These are phyloP conservation scores for Sicyos edulis DNA, from an alignment of 306 rosid species.

Conservation along the genomic window DNA sequence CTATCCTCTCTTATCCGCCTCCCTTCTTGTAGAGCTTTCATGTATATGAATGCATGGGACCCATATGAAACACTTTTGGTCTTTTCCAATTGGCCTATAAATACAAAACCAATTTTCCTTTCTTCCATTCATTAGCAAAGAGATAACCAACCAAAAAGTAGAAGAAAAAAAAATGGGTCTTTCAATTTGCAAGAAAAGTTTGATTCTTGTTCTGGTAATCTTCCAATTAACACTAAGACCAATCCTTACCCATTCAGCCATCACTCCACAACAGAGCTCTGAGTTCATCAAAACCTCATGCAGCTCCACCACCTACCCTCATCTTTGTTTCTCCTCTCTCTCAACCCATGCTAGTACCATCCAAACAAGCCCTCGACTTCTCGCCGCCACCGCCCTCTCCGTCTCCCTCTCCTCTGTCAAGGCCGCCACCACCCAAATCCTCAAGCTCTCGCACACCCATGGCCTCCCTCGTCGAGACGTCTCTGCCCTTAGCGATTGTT, in stretches of 20 bases:
- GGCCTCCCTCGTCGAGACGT: neutral
- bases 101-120: neutral
- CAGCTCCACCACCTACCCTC: slow-evolving; percentile 51
- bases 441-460: slow-evolving; percentile 27
- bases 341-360: slow-evolving; percentile 42
- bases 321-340: slow-evolving; percentile 52
- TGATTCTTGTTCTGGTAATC: neutral
- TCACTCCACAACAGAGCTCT: slow-evolving; percentile 19
- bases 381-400: slow-evolving; percentile 49
- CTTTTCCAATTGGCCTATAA: neutral
- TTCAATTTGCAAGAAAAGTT: neutral
- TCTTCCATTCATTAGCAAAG: neutral
- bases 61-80: neutral
- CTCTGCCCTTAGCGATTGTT: slow-evolving; percentile 58
- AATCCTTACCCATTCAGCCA: neutral
- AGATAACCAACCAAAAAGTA: neutral
- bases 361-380: slow-evolving; percentile 40
- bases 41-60: neutral
- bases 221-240: neutral
- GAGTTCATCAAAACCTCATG: slow-evolving; percentile 67
- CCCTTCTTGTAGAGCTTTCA: neutral
- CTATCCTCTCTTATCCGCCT: neutral
- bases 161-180: slow-evolving; percentile 8
- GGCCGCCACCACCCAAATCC: slow-evolving; percentile 34
- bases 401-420: slow-evolving; percentile 51